A percentile compares a stretch with the other conserved stretches of the same genome.
These are phyloP conservation scores for Magnolia changhungtana DNA, from an alignment of 164 flowering plant genomes.

Conservation along the genomic window DNA sequence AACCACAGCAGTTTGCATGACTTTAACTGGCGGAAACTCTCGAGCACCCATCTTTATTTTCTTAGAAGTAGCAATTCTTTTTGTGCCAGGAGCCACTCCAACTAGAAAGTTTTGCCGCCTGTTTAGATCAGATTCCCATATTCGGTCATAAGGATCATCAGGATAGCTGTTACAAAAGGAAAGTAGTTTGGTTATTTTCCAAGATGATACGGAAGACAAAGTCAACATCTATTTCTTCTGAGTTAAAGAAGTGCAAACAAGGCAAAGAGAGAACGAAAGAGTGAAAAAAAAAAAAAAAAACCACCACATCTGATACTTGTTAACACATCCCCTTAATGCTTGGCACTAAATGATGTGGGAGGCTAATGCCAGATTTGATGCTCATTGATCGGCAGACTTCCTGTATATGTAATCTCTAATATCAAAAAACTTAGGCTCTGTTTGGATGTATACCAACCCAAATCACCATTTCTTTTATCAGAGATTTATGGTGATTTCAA, in stretches of 20 bases:
- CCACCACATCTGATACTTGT: too few species aligned
- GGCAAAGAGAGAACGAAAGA: neutral
- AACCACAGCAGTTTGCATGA: conserved; percentile 95
- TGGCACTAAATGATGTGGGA: too few species aligned
- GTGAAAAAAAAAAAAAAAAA: too few species aligned
- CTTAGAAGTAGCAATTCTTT: conserved; percentile 62
- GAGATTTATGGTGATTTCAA: neutral
- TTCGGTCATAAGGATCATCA: conserved; percentile 94
- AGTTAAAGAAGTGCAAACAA: neutral
- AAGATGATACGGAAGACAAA: neutral
- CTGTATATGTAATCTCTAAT: too few species aligned
- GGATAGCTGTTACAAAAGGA: conserved; percentile 66
- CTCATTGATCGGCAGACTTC: too few species aligned
- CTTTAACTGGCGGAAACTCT: conserved; percentile 92
- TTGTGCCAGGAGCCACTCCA: conserved; percentile 81
- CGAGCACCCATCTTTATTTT: conserved; percentile 46
- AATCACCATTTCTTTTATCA: neutral
- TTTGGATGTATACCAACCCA: neutral
- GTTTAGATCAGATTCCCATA: conserved; percentile 85
- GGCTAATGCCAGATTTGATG: too few species aligned
- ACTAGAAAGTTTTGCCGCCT: conserved; percentile 79
- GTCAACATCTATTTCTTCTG: neutral
- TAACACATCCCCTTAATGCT: too few species aligned
- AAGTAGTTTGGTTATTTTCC: neutral
- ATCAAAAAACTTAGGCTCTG: neutral